These are phyloP conservation scores for Fistulinella prunicolor DNA, from an alignment of 768 basidiomycete species.

Conservation along the genomic window DNA sequence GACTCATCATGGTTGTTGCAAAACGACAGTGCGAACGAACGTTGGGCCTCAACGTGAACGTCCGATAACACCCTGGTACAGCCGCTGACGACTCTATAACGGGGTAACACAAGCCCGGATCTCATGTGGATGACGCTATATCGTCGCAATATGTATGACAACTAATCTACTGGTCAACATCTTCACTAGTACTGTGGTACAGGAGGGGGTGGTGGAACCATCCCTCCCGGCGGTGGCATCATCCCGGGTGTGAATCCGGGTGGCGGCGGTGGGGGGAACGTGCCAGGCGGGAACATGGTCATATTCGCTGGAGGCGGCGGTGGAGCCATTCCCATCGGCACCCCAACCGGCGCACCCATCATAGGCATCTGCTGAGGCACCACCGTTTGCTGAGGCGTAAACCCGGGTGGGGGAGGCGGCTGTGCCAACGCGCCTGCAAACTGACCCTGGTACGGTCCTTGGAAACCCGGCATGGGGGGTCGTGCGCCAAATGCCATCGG, in stretches of 20 bases:
- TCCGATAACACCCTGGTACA: not conserved
- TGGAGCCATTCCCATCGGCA: constrained; percentile 37
- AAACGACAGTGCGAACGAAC: not conserved
- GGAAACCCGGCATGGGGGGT: constrained; percentile 67
- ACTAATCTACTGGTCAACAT: constrained; percentile 9
- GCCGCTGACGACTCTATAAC: constrained; percentile 4
- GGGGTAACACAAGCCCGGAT: not conserved
- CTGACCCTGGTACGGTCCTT: constrained; percentile 85
- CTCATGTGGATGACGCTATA: not conserved
- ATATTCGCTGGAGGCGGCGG: constrained; percentile 36
- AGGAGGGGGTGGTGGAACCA: constrained; percentile 46
- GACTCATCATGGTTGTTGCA: constrained; percentile 28
- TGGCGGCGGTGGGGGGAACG: constrained; percentile 62
- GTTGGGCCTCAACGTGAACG: not conserved
- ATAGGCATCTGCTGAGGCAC: constrained; percentile 42
- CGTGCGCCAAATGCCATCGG: constrained; percentile 69
- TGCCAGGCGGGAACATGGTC: constrained; percentile 44
- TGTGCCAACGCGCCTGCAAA: constrained; percentile 86
- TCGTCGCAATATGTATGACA: not conserved
- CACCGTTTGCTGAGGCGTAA: constrained; percentile 69
- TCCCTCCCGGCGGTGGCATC: constrained; percentile 33
- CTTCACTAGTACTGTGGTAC: constrained; percentile 30
- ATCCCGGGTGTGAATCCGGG: constrained; percentile 60
- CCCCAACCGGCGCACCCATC: constrained; percentile 33
- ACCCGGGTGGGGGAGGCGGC: constrained; percentile 79